phyloP scores from a whole-genome alignment of 2,329 filamentous ascomycete genomes.

The Trichoderma citrinoviride region DNA sequence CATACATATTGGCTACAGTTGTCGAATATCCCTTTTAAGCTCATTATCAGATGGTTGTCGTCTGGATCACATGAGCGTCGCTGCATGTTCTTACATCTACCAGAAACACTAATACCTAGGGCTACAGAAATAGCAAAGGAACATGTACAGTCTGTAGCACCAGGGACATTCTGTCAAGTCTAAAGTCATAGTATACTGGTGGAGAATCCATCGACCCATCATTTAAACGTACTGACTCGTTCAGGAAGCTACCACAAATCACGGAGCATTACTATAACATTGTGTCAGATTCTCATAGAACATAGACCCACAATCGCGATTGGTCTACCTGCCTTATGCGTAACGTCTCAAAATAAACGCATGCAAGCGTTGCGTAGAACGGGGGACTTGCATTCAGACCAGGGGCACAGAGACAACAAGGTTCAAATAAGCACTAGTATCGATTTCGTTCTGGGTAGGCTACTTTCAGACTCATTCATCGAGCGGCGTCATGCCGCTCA shows the following conservation, averaged over 20 bases:
- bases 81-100: neutral
- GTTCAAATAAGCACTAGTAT: neutral
- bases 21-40: neutral
- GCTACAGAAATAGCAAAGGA: no score
- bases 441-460: neutral
- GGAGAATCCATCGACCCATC: no score
- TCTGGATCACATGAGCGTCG: neutral
- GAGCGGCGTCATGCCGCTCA: neutral
- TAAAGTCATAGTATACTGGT: no score
- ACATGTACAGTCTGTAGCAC: no score
- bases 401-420: neutral
- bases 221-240: no score
- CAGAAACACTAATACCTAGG: neutral
- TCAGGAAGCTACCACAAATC: no score
- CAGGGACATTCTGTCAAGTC: no score
- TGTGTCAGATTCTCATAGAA: neutral
- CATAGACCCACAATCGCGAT: neutral
- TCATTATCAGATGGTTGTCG: no score
- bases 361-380: neutral
- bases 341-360: neutral
- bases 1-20: neutral
- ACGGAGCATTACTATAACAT: neutral
- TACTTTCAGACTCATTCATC: neutral
- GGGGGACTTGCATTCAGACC: neutral
- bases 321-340: neutral